phyloP scores from a whole-genome alignment of 2,329 filamentous ascomycete genomes.

The Trichoderma atroviride region DNA sequence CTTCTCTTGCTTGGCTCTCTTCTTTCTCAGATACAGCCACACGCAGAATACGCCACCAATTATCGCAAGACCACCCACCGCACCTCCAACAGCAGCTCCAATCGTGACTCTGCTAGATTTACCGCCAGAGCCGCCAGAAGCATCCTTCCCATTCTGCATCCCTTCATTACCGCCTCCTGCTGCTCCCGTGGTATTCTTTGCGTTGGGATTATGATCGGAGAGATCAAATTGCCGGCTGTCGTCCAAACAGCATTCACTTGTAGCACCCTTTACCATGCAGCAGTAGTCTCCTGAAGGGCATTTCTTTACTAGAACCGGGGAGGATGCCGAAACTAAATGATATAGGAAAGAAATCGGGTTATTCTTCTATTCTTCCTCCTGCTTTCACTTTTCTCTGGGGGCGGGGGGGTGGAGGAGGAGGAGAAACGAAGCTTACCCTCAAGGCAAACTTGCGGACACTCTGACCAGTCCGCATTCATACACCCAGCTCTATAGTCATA shows the following conservation, averaged over 20 bases:
- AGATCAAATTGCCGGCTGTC: background rate
- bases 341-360: too few species aligned
- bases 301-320: too few species aligned
- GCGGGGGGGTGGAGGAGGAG: too few species aligned
- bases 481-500: conserved; percentile 15
- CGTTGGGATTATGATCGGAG: background rate
- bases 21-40: background rate
- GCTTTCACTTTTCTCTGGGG: too few species aligned
- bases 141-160: background rate
- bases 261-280: too few species aligned
- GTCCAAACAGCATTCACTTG: conserved; percentile 16
- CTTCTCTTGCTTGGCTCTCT: background rate
- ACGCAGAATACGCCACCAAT: background rate
- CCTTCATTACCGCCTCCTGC: background rate
- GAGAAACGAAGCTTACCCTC: too few species aligned
- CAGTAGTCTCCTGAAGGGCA: too few species aligned
- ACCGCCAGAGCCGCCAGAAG: background rate
- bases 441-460: conserved; percentile 7
- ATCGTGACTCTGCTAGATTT: background rate
- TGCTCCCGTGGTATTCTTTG: background rate
- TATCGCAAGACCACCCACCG: conserved; percentile 3
- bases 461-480: conserved; percentile 16
- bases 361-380: too few species aligned
- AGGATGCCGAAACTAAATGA: too few species aligned
- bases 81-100: background rate